Conservation (phyloP, 176 grass and related monocot species). For the Carex pumila region DNA sequence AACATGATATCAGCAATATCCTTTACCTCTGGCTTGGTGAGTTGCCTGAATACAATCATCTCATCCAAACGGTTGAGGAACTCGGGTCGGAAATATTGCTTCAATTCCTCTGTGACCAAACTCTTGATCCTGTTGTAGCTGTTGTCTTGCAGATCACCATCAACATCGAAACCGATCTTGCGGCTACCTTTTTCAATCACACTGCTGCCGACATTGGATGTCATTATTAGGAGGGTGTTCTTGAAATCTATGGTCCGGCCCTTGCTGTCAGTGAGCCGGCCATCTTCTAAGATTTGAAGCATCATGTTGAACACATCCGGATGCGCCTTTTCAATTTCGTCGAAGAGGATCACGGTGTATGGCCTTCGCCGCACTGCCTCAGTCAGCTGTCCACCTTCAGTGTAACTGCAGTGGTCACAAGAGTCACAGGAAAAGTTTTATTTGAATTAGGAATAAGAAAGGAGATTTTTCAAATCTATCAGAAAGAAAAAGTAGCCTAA, state of each 20-base stretch:
- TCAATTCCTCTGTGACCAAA: conserved; percentile 73
- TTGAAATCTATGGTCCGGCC: conserved; percentile 92
- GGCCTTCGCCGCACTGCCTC: conserved; percentile 79
- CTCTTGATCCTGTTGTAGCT: conserved; percentile 91
- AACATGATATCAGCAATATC: conserved; percentile 86
- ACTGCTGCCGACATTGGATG: conserved; percentile 85
- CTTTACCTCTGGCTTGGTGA: conserved; percentile 79
- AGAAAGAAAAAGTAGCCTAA: neutral
- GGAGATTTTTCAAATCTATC: neutral
- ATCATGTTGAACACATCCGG: conserved; percentile 98
- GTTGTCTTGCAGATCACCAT: conserved; percentile 70
- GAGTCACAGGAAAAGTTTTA: neutral
- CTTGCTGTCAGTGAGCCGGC: conserved; percentile 84
- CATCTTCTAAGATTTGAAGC: conserved; percentile 92
- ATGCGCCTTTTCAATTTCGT: conserved; percentile 86
- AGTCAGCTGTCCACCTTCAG: conserved; percentile 85
- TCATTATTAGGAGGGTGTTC: conserved; percentile 92
- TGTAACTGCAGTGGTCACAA: conserved; percentile 31
- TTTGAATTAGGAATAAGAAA: neutral
- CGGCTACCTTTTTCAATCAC: conserved; percentile 87
- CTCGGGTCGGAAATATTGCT: conserved; percentile 84
- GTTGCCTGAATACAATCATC: conserved; percentile 93
- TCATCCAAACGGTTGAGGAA: conserved; percentile 84
- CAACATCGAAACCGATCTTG: conserved; percentile 73
- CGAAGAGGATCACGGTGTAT: conserved; percentile 82